Evolutionary conservation across 371 early-diverging fungal genomes (phyloP).

Genomic region (Zancudomyces culisetae): DNA sequence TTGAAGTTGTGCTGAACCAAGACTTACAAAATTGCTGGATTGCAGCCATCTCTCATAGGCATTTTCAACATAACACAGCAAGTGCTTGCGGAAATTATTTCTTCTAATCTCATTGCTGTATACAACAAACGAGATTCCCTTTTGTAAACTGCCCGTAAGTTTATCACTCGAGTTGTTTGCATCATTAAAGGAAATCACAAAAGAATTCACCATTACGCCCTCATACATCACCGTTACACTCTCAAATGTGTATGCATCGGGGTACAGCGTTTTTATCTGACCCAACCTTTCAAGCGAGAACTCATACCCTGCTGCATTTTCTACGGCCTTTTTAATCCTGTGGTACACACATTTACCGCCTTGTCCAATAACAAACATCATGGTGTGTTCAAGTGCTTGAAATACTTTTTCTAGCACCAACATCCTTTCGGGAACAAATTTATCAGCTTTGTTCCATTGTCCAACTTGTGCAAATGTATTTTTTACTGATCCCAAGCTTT

Average conservation of each 20-base stretch:
- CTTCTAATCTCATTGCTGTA: slow-evolving; percentile 13
- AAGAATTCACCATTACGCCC: slow-evolving; percentile 13
- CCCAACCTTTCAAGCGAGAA: slow-evolving; percentile 23
- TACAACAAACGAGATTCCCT: not conserved
- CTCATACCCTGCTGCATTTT: slow-evolving; percentile 18
- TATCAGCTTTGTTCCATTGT: not conserved
- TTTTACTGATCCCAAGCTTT: not conserved
- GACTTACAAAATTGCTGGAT: not conserved
- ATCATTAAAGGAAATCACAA: slow-evolving; percentile 3
- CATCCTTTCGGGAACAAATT: slow-evolving; percentile 9
- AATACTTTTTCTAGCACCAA: slow-evolving; percentile 17
- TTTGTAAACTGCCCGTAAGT: not conserved
- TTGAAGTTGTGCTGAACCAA: not conserved
- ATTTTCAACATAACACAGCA: slow-evolving; percentile 4
- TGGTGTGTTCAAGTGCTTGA: slow-evolving; percentile 23
- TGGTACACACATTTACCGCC: slow-evolving; percentile 20
- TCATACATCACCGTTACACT: slow-evolving; percentile 3
- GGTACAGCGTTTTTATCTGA: slow-evolving; percentile 22
- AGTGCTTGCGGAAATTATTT: slow-evolving; percentile 6
- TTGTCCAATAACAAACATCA: slow-evolving; percentile 11
- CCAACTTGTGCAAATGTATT: not conserved
- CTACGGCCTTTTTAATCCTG: slow-evolving; percentile 19
- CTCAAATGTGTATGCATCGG: slow-evolving; percentile 16
- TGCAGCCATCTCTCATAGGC: slow-evolving; percentile 4
- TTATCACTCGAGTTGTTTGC: not conserved